Evolutionary conservation across 2,329 filamentous ascomycete species (phyloP).

Genomic region (Pseudopyrenochaeta lycopersici): DNA sequence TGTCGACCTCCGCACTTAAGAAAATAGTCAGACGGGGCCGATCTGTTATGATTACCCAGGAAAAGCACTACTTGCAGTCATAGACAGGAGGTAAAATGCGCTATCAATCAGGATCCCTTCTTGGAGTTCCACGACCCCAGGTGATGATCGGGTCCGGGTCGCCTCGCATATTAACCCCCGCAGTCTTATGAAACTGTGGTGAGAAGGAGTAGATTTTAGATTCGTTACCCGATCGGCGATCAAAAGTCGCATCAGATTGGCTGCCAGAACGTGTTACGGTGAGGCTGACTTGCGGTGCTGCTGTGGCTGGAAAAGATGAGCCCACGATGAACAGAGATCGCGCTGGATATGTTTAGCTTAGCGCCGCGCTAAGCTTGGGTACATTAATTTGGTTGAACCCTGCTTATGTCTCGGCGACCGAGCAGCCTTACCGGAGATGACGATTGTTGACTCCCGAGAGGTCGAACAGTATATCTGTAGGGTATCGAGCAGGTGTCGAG

Average conservation of each 20-base stretch:
- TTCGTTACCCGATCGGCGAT: neutral
- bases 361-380: neutral
- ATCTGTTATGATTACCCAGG: no score
- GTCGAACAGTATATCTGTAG: neutral
- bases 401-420: slow-evolving; percentile 3
- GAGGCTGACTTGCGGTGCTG: neutral
- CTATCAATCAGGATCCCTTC: neutral
- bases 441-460: neutral
- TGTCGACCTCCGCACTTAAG: neutral
- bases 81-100: neutral
- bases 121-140: neutral
- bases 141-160: neutral
- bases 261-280: neutral
- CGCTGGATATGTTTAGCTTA: neutral
- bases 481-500: neutral
- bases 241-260: neutral
- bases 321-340: neutral
- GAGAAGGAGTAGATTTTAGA: neutral
- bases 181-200: neutral
- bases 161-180: neutral
- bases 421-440: slow-evolving; percentile 1
- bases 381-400: neutral
- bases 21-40: no score
- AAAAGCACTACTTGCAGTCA: no score
- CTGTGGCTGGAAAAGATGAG: neutral